phyloP scores from a whole-genome alignment of 129 eudicot genomes.

The Dittrichia graveolens region DNA sequence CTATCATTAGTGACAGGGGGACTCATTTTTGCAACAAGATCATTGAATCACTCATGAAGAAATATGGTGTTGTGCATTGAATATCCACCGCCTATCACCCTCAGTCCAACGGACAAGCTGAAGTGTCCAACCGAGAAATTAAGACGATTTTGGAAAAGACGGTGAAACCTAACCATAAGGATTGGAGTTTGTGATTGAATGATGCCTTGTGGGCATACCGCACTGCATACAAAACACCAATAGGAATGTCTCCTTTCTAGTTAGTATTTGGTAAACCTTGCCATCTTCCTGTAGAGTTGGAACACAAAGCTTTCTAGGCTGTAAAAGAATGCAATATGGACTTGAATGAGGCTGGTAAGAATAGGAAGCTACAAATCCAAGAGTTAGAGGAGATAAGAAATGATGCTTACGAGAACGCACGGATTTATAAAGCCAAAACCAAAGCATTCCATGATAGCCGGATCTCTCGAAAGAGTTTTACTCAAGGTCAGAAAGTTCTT shows the following conservation, averaged over 20 bases:
- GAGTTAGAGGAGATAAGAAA: constrained; percentile 23
- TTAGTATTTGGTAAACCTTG: background rate
- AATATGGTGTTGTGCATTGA: constrained; percentile 24
- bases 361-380: constrained; percentile 20
- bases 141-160: constrained; percentile 18
- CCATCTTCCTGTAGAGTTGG: background rate
- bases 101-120: constrained; percentile 4
- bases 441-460: constrained; percentile 5
- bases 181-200: constrained; percentile 16
- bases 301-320: constrained; percentile 14
- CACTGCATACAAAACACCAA: background rate
- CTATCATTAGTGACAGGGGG: constrained; percentile 22
- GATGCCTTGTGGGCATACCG: constrained; percentile 21
- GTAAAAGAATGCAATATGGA: constrained; percentile 13
- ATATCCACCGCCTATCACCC: constrained; percentile 20
- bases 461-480: constrained; percentile 1
- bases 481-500: background rate
- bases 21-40: constrained; percentile 29
- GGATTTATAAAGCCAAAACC: constrained; percentile 1
- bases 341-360: background rate
- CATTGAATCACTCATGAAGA: constrained; percentile 21
- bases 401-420: background rate
- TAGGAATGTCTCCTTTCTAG: constrained; percentile 8
- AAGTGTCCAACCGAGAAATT: constrained; percentile 21
- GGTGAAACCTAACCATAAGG: constrained; percentile 20